Evolutionary conservation across 1,139 yeast genomes (phyloP).

Genomic region (Taphrina betulina): DNA sequence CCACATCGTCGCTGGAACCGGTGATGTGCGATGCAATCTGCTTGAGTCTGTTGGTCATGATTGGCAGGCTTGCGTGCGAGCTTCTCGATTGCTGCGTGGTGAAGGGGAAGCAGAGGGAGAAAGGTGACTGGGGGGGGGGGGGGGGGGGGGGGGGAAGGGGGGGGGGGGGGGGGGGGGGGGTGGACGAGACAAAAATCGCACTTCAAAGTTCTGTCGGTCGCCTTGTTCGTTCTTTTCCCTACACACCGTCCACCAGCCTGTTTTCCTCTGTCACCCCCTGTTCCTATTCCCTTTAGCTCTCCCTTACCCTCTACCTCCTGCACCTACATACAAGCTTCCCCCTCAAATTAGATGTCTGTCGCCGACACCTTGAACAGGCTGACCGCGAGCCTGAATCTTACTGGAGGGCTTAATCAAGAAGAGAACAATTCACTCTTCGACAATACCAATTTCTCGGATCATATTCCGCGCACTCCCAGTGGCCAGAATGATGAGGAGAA

Average conservation of each 20-base stretch:
- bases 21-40: constrained; percentile 45
- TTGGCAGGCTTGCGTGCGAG: too few species aligned
- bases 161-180: too few species aligned
- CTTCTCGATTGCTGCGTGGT: too few species aligned
- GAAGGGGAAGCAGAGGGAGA: too few species aligned
- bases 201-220: too few species aligned
- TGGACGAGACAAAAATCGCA: too few species aligned
- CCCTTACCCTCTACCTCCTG: background rate
- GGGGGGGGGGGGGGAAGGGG: too few species aligned
- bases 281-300: background rate
- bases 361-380: constrained; percentile 27
- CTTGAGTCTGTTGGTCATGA: constrained; percentile 26
- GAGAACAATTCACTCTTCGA: constrained; percentile 13
- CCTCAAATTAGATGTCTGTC: too few species aligned
- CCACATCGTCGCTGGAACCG: constrained; percentile 62
- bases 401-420: constrained; percentile 1
- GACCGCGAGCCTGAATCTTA: constrained; percentile 25
- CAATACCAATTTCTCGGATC: constrained; percentile 5
- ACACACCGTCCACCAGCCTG: too few species aligned
- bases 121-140: too few species aligned
- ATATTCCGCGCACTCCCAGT: background rate
- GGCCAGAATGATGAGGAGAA: constrained; percentile 44
- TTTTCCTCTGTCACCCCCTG: background rate
- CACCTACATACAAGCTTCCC: background rate
- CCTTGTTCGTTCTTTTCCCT: too few species aligned